Evolutionary conservation across 306 rosid genomes (phyloP), one percentile per base, ranked within the genome.

Genomic region (Lathyrus oleraceus): DNA sequence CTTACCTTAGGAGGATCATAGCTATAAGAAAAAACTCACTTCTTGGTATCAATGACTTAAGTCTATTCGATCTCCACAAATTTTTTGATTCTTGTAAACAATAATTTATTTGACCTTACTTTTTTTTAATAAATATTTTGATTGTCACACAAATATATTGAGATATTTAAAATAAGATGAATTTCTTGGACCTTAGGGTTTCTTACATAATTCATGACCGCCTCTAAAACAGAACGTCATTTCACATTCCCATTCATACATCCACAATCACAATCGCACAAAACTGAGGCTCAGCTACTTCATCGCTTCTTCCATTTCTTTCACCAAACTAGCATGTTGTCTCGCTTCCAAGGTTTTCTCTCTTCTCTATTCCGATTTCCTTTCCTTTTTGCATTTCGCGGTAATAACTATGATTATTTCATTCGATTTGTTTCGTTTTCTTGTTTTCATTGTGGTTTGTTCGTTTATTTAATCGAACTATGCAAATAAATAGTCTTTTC

Each of bases 241-340:
- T 15, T 8, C 5, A 15, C 42, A 8, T 8, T 11, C 61, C 6
- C 36, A 40, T 4, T 12, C 69, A 21, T 3, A 28, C 43, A 49
- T 17, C 47, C 57, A 44, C 25, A 23, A n/a, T 44, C 11, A n/a
- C 54, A 23, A 51, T 73, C 65, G 35, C 56, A 23, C 65, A 63
- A 73, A 73, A 63, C 43, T 21, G 45, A 73, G 72, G 48, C 20
- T 65, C 25, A 54, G 66, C 78, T 65, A 5, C 79, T 54, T 56
- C 45, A 28, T 66, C 40, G 67, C 66, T 9, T 62, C 43, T 65
- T 56, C 72, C 67, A 28, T 2, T 27, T 9, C 53, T 49, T 49
- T 38, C 61, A 5, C 27, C 75, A 16, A 62, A 62, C 32, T 80
- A 73, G 79, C 78, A 82, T 78, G 83, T 51, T 78, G 8, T 74